Base-by-base conservation (phyloP, 305 asterid genomes). In the Fraxinus sp. region DNA sequence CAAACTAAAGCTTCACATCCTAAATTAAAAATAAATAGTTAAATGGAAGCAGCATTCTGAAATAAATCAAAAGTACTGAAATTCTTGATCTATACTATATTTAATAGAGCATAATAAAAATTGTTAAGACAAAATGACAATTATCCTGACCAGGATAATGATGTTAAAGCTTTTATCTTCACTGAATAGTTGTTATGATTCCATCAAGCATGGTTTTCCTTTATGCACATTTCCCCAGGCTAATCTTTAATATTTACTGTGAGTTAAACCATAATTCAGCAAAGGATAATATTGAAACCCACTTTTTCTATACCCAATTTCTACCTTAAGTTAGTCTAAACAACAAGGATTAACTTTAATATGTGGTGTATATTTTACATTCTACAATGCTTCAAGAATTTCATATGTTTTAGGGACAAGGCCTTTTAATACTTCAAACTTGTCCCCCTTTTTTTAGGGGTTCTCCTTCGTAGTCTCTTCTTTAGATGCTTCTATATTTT, bases 231-330 rank as follows among this genome's bases (percentile, higher is more conserved):
- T 78, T 80, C 7, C 71, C 37, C 33, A 55, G 49, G 64, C 8
- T 78, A 57, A 82, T 73, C 77, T 80, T 80, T 55, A 81, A 35
- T 74, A 49, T 55, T 75, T 24, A 77, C 72, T 44, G 52, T 78
- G 64, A 76, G 71, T 55, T 55, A 79, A 32, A 46, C 72, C 80
- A 52, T 24, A 78, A 78, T 85, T 52, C 8, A 64, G 79, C 41
- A 75, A 28, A 35, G 36, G 74, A 55, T 24, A 24, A 55, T 70
- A 22, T 74, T 73, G 79, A 55, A 52, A 71, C 68, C 14, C 41
- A 76, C 49, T 80, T 18, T 74, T 57, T 39, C 81, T 35, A 30
- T 26, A 74, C 68, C 55, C 81, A 39, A 44, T 77, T 64, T 79
- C 77, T 64, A 64, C 35, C 35, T n/a, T 64, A 52, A 16, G 64